Evolutionary conservation across 148 eudicot species (phyloP), one percentile per base, ranked within the genome.

Genomic region (Chenopodium berlandieri): DNA sequence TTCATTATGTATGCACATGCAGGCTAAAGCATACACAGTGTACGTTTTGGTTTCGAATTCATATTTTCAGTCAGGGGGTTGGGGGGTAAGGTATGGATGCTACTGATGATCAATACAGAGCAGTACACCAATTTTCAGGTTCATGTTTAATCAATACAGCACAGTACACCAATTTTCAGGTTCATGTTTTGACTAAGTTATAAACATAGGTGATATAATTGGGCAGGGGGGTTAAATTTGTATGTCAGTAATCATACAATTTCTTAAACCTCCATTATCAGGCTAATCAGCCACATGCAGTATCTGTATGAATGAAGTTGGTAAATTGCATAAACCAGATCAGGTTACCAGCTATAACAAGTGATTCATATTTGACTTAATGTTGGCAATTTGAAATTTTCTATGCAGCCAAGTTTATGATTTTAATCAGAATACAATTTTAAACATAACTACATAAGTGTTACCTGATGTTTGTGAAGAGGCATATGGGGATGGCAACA

Each of bases 401-500:
- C 7, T 27, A 25, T 27, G 64, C 63, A 79, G 32, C 46, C 62
- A 70, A 23, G 71, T 71, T 5, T 50, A n/a, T 71, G 62, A 34
- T 17, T 37, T 27, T 37, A 47, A 79, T 4, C 66, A 52, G 9
- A 77, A 76, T 37, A 1, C 56, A 64, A 77, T 27, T 14, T 60
- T n/a, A 37, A 23, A 78, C 74, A 85, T 56, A 78, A 73, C 48
- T 25, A 78, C 74, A 85, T 56, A 78, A 73, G 48, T 25, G 75
- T 78, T 82, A 96, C 99, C 98, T 82, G 97, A 91, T 75, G 78
- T 82, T 73, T 86, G 98, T 74, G 97, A 87, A 79, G 97, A 91
- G 73, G 86, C 79, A 88, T 80, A 89, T 30, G 81, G 84, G 11
- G 87, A 85, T 78, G 87, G 87, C 79, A 85, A 1, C 87, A 85